These are phyloP conservation scores for Phytophthora pseudosyringae DNA, from an alignment of 352 stramenopile genomes.

Conservation along the genomic window DNA sequence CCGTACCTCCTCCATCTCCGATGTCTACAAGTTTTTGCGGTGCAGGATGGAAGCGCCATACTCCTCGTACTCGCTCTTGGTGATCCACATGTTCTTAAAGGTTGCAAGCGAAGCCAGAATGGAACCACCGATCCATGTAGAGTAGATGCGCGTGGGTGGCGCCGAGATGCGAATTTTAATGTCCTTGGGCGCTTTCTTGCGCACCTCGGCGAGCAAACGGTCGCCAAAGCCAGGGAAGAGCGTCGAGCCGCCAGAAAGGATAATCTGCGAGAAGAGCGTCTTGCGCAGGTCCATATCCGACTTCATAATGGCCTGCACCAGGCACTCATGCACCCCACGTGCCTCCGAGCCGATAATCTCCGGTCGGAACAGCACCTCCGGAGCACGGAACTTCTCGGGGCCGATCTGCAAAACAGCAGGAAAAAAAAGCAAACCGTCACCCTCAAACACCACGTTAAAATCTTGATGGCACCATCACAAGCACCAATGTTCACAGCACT, in stretches of 20 bases:
- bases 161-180: constrained; percentile 97
- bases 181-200: constrained; percentile 89
- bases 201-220: constrained; percentile 94
- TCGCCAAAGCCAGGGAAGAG: constrained; percentile 96
- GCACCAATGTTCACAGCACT: constrained; percentile 10
- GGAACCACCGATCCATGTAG: constrained; percentile 97
- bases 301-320: constrained; percentile 96
- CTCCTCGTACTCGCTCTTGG: constrained; percentile 98
- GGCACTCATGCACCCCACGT: constrained; percentile 84
- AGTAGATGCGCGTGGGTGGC: constrained; percentile 95
- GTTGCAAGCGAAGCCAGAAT: constrained; percentile 97
- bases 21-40: constrained; percentile 92
- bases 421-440: not conserved
- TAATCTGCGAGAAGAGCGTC: constrained; percentile 93
- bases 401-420: constrained; percentile 54
- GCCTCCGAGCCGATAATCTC: constrained; percentile 85
- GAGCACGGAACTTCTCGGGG: constrained; percentile 80
- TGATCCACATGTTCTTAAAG: constrained; percentile 99
- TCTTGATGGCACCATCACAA: not conserved
- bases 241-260: constrained; percentile 95
- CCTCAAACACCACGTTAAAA: constrained; percentile 7
- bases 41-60: constrained; percentile 97
- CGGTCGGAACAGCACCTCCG: constrained; percentile 86
- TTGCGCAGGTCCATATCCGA: constrained; percentile 97
- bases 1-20: not conserved